These are phyloP conservation scores for Malania oleifera DNA, from an alignment of 164 flowering plant species.

Conservation along the genomic window DNA sequence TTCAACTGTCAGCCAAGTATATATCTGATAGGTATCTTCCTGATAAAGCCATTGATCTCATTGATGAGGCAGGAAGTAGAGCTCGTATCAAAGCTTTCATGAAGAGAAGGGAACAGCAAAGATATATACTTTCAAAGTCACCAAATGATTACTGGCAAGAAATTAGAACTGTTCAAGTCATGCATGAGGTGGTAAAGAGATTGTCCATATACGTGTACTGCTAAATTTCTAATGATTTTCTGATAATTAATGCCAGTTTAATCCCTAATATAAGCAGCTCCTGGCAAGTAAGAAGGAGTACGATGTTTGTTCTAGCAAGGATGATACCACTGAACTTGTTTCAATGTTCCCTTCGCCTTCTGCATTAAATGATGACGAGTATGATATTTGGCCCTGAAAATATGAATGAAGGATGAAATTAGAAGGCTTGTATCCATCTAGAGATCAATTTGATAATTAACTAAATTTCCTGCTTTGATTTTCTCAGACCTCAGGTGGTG, in stretches of 20 bases:
- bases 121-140: slow-evolving; percentile 49
- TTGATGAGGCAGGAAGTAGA: slow-evolving; percentile 93
- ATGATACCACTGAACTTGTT: slow-evolving; percentile 23
- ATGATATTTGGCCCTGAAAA: slow-evolving; percentile 19
- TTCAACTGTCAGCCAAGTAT: slow-evolving; percentile 67
- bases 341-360: slow-evolving; percentile 30
- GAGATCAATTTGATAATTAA: background rate
- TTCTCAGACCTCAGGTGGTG: slow-evolving; percentile 47
- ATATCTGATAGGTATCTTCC: slow-evolving; percentile 83
- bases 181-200: slow-evolving; percentile 72
- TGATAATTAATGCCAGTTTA: background rate
- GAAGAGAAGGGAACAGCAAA: slow-evolving; percentile 54
- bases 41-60: slow-evolving; percentile 92
- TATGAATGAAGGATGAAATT: slow-evolving; percentile 8
- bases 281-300: slow-evolving; percentile 37
- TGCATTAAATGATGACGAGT: slow-evolving; percentile 43
- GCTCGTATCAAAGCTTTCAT: slow-evolving; percentile 64
- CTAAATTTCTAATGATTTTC: background rate
- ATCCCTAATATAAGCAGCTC: slow-evolving; percentile 31
- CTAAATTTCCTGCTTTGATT: slow-evolving; percentile 8
- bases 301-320: slow-evolving; percentile 22
- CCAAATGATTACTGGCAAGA: slow-evolving; percentile 87
- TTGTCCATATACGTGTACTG: background rate
- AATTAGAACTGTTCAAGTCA: slow-evolving; percentile 66
- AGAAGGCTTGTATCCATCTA: background rate